These are phyloP conservation scores for Globisporangium paddicum DNA, from an alignment of 352 stramenopile species.

Conservation along the genomic window DNA sequence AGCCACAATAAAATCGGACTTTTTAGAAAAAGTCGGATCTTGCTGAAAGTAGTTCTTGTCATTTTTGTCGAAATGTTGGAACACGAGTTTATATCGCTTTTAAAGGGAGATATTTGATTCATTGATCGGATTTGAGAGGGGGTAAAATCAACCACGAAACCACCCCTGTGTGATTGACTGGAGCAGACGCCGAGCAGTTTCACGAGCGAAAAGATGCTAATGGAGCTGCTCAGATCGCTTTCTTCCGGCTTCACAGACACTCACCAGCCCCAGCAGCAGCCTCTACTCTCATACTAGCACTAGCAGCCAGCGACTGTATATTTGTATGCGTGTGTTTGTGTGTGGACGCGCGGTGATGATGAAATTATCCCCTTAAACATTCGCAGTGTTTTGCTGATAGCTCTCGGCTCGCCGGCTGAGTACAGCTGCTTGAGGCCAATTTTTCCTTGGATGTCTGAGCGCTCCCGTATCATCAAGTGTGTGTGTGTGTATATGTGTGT, in stretches of 20 bases:
- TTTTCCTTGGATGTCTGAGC: conserved; percentile 49
- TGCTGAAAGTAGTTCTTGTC: too few species aligned
- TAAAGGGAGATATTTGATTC: too few species aligned
- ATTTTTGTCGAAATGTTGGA: too few species aligned
- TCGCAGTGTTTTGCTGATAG: conserved; percentile 21
- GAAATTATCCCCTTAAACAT: conserved; percentile 77
- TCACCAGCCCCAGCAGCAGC: neutral
- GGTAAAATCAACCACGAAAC: too few species aligned
- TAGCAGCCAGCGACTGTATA: neutral
- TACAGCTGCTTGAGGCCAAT: conserved; percentile 48
- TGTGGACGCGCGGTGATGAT: conserved; percentile 66
- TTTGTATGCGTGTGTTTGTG: neutral
- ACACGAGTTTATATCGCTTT: too few species aligned
- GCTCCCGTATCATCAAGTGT: conserved; percentile 33
- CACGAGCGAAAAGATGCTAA: neutral
- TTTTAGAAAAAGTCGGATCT: too few species aligned
- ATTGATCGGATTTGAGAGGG: too few species aligned
- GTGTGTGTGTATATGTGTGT: neutral
- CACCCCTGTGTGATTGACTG: neutral
- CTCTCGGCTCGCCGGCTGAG: conserved; percentile 51
- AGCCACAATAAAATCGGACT: too few species aligned
- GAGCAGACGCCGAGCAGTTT: conserved; percentile 4
- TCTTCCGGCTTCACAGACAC: neutral
- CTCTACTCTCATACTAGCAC: neutral
- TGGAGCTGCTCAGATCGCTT: conserved; percentile 2